phyloP scores from a whole-genome alignment of 1,284 basidiomycete species.

The Cronartium quercuum region DNA sequence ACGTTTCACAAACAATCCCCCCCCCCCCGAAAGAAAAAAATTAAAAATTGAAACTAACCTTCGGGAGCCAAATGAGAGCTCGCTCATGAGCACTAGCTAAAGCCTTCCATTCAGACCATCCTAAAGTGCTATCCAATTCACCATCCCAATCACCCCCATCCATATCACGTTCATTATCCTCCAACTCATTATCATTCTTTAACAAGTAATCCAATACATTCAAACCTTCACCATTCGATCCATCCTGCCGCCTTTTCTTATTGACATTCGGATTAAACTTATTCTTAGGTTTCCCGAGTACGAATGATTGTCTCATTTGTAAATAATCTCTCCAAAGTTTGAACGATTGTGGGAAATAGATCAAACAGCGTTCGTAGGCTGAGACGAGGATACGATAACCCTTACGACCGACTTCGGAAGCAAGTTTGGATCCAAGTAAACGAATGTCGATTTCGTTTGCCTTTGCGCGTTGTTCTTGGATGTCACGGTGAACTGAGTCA shows the following conservation, averaged over 20 bases:
- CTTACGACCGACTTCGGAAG: slow-evolving; percentile 40
- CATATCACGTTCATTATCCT: slow-evolving; percentile 59
- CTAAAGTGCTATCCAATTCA: slow-evolving; percentile 76
- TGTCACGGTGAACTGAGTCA: slow-evolving; percentile 57
- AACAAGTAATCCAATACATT: slow-evolving; percentile 82
- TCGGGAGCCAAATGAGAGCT: slow-evolving; percentile 86
- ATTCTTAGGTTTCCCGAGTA: slow-evolving; percentile 63
- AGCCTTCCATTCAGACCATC: slow-evolving; percentile 89
- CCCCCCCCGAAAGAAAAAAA: neutral
- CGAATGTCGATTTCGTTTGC: slow-evolving; percentile 51
- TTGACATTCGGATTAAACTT: slow-evolving; percentile 50
- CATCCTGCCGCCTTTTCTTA: slow-evolving; percentile 58
- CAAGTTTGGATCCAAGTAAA: slow-evolving; percentile 47
- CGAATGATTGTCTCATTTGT: slow-evolving; percentile 71
- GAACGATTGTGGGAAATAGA: slow-evolving; percentile 80
- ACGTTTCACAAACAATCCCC: too few species aligned
- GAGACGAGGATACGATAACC: slow-evolving; percentile 48
- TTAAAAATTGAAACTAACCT: slow-evolving; percentile 55
- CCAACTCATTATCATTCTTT: slow-evolving; percentile 70
- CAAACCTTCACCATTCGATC: slow-evolving; percentile 66
- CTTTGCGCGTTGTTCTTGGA: slow-evolving; percentile 51
- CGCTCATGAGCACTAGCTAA: slow-evolving; percentile 84
- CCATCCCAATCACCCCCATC: slow-evolving; percentile 60
- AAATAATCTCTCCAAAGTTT: slow-evolving; percentile 94
- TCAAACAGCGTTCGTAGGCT: slow-evolving; percentile 85